Percentiles rank a stretch among this genome's conserved stretches.
Conservation (phyloP, 352 stramenopile species). For the Phytophthora quininea region DNA sequence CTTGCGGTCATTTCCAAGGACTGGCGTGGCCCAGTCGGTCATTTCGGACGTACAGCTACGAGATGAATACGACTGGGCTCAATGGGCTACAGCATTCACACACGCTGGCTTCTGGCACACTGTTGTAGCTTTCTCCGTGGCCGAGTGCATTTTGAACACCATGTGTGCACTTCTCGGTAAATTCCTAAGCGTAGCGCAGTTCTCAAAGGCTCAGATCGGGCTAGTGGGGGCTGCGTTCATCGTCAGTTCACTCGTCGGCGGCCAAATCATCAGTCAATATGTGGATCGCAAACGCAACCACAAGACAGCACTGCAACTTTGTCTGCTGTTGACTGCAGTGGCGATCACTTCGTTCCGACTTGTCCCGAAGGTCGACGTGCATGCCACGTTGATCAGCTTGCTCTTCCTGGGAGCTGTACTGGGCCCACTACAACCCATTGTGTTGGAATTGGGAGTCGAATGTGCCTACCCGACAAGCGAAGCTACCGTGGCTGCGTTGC, state of each 20-base stretch:
- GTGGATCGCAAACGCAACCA: constrained; percentile 69
- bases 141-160: constrained; percentile 71
- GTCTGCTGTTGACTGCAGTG: constrained; percentile 53
- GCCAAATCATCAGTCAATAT: constrained; percentile 70
- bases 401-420: constrained; percentile 62
- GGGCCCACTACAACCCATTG: constrained; percentile 71
- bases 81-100: constrained; percentile 69
- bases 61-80: constrained; percentile 76
- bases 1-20: constrained; percentile 57
- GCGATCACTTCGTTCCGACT: constrained; percentile 56
- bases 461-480: constrained; percentile 79
- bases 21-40: constrained; percentile 47
- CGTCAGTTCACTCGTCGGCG: constrained; percentile 67
- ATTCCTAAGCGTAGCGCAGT: constrained; percentile 64
- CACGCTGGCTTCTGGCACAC: constrained; percentile 72
- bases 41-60: constrained; percentile 62
- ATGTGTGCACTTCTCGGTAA: constrained; percentile 78
- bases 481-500: constrained; percentile 72
- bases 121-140: constrained; percentile 65
- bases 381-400: constrained; percentile 49
- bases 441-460: constrained; percentile 76
- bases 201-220: constrained; percentile 68
- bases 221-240: constrained; percentile 76
- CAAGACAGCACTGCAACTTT: constrained; percentile 61
- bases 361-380: constrained; percentile 39